Evolutionary conservation across 139 green algal species (phyloP).

Genomic region (Parachlorella kessleri): DNA sequence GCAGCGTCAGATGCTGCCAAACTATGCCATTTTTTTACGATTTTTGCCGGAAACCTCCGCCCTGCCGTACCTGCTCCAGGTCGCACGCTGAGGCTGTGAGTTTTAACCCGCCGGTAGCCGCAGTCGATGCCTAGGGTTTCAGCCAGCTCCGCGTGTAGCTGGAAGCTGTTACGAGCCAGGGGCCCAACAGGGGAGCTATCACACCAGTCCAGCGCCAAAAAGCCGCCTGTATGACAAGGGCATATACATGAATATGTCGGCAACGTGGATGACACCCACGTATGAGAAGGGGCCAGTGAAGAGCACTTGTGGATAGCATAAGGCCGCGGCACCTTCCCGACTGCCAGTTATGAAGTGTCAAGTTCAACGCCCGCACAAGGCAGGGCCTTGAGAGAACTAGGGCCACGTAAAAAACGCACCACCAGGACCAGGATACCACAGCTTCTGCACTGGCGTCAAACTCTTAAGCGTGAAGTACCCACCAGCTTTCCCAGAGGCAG

Average conservation of each 20-base stretch:
- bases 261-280: too few relatives aligned
- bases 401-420: neutral
- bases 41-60: too few relatives aligned
- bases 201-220: constrained; percentile 82
- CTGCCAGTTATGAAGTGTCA: too few relatives aligned
- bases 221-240: constrained; percentile 69
- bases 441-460: too few relatives aligned
- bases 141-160: constrained; percentile 70
- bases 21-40: too few relatives aligned
- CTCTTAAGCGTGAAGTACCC: neutral
- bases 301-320: too few relatives aligned
- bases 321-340: too few relatives aligned
- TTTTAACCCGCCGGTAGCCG: constrained; percentile 64
- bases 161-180: constrained; percentile 64
- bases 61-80: neutral
- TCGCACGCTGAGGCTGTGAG: constrained; percentile 14
- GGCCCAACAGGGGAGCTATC: constrained; percentile 41
- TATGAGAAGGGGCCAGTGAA: too few relatives aligned
- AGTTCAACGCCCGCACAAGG: too few relatives aligned
- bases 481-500: constrained; percentile 54
- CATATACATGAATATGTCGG: too few relatives aligned
- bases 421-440: neutral
- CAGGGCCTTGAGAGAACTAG: neutral
- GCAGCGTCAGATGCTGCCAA: too few relatives aligned
- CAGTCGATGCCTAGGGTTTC: constrained; percentile 36